Conservation (phyloP, 495 filamentous ascomycete species). For the Neurospora sp. region DNA sequence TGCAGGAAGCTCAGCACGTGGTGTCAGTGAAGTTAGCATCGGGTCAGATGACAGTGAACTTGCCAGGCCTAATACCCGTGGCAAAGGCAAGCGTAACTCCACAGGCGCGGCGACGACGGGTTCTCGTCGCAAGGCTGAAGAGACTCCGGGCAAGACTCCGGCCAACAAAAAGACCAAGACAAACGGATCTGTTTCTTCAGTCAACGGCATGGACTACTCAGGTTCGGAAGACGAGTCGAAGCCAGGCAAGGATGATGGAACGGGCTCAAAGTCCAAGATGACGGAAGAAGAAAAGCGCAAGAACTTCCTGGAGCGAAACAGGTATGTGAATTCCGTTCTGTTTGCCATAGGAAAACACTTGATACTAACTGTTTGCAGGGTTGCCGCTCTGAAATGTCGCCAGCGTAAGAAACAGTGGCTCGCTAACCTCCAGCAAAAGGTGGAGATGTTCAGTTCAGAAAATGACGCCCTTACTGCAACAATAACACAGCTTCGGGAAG, state of each 20-base stretch:
- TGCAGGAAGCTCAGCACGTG: constrained; percentile 36
- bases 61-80: constrained; percentile 47
- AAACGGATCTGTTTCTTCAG: constrained; percentile 35
- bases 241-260: constrained; percentile 40
- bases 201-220: constrained; percentile 20
- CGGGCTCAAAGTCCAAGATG: constrained; percentile 60
- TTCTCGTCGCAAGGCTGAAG: constrained; percentile 73
- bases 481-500: constrained; percentile 76
- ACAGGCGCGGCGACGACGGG: constrained; percentile 28
- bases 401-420: constrained; percentile 99
- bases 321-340: constrained; percentile 48
- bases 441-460: constrained; percentile 82
- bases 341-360: neutral
- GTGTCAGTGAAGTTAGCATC: constrained; percentile 60
- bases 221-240: constrained; percentile 37
- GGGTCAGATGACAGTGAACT: constrained; percentile 67
- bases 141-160: constrained; percentile 51
- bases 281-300: constrained; percentile 98
- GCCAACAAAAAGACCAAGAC: constrained; percentile 64
- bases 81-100: constrained; percentile 58
- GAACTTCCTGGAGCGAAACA: constrained; percentile 93
- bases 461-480: constrained; percentile 81
- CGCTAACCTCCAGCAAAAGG: constrained; percentile 87
- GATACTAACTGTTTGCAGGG: constrained; percentile 44
- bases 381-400: constrained; percentile 92